Conservation (phyloP, 2,329 filamentous ascomycete genomes). For the Colletotrichum lindemuthianum region DNA sequence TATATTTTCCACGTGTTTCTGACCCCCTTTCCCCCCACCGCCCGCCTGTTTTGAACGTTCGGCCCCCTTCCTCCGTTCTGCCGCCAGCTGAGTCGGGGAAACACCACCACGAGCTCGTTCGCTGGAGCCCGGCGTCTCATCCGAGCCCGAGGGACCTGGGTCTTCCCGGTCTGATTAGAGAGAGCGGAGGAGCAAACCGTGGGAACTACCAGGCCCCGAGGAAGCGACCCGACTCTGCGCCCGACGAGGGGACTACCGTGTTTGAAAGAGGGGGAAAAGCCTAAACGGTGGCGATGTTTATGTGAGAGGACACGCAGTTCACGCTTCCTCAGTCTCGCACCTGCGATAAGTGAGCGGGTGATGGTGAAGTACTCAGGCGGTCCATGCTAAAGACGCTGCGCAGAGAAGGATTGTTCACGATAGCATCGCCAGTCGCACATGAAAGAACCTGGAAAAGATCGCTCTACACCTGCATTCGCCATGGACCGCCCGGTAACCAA, state of each 20-base stretch:
- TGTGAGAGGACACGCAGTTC: conserved; percentile 2
- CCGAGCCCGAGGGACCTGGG: conserved; percentile 25
- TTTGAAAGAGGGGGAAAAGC: conserved; percentile 30
- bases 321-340: background rate
- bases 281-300: conserved; percentile 28
- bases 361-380: background rate
- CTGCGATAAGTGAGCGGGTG: background rate
- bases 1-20: background rate
- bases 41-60: background rate
- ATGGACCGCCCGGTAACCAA: conserved; percentile 29
- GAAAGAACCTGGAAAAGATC: background rate
- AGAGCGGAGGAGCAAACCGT: conserved; percentile 11
- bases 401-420: background rate
- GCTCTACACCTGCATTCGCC: too few relatives aligned
- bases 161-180: conserved; percentile 18
- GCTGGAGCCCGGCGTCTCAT: conserved; percentile 30
- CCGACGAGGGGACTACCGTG: conserved; percentile 23
- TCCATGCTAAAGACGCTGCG: background rate
- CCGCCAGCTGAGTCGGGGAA: conserved; percentile 29
- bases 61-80: background rate
- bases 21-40: background rate
- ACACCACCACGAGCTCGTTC: conserved; percentile 21
- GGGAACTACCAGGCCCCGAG: background rate
- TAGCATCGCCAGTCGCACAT: background rate
- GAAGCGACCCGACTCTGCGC: conserved; percentile 24